phyloP scores from a whole-genome alignment of 78 protist genomes.

The Goniomonas avonlea region DNA sequence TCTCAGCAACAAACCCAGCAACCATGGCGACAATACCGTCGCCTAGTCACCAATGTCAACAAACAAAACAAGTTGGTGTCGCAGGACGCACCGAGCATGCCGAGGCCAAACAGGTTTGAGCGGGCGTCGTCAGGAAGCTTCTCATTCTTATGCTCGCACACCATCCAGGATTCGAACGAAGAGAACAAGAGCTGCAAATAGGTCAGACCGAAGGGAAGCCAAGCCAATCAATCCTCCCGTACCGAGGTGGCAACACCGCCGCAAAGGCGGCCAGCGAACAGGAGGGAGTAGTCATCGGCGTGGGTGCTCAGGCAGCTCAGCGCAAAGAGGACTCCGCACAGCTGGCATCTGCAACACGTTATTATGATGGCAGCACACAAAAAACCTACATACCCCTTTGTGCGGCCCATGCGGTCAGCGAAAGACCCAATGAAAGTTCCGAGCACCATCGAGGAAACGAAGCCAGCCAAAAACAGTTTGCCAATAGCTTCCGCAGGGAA shows the following conservation, averaged over 20 bases:
- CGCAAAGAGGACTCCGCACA: conserved; percentile 55
- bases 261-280: conserved; percentile 79
- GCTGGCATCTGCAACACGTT: no score
- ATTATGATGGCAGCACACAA: no score
- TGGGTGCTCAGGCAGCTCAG: conserved; percentile 72
- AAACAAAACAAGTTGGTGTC: no score
- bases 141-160: conserved; percentile 61
- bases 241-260: conserved; percentile 91
- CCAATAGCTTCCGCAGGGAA: conserved; percentile 59
- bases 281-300: conserved; percentile 26
- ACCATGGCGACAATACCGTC: conserved; percentile 65
- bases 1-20: neutral
- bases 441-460: conserved; percentile 63
- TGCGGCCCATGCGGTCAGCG: conserved; percentile 81
- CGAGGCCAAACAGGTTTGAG: no score
- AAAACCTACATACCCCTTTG: conserved; percentile 14
- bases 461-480: conserved; percentile 79
- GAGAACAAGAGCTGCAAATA: conserved; percentile 82
- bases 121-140: neutral
- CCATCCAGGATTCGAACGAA: conserved; percentile 90
- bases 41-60: no score
- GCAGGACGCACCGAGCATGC: no score
- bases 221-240: neutral
- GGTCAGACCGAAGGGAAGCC: neutral
- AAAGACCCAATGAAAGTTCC: conserved; percentile 85